These are phyloP conservation scores for Didymella glomerata DNA, from an alignment of 2,329 filamentous ascomycete genomes.

Conservation along the genomic window DNA sequence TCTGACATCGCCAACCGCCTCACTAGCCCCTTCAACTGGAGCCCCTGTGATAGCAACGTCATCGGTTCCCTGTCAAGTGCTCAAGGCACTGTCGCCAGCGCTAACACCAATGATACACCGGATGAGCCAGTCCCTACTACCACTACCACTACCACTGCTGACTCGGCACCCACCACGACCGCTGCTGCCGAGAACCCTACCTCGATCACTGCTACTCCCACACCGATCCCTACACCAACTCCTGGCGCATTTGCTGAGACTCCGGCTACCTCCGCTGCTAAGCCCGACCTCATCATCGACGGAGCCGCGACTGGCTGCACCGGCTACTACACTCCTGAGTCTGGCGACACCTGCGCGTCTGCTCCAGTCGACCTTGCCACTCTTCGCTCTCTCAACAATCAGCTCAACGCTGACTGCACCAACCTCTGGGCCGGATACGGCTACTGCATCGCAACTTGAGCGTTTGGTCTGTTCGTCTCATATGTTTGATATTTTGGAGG, in stretches of 20 bases:
- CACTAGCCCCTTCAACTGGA: slow-evolving; percentile 38
- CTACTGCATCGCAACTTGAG: slow-evolving; percentile 43
- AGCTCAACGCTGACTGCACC: slow-evolving; percentile 42
- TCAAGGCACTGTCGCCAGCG: slow-evolving; percentile 7
- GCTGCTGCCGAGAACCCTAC: not conserved
- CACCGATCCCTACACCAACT: not conserved
- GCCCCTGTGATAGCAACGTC: slow-evolving; percentile 27
- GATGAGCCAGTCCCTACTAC: slow-evolving; percentile 11
- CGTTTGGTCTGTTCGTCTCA: not conserved
- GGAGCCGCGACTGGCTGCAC: slow-evolving; percentile 38
- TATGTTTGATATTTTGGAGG: slow-evolving; percentile 8
- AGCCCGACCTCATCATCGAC: slow-evolving; percentile 18
- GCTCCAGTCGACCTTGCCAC: slow-evolving; percentile 40
- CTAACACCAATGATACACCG: not conserved
- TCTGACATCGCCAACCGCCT: slow-evolving; percentile 62
- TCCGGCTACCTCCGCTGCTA: not conserved
- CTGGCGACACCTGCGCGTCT: slow-evolving; percentile 45
- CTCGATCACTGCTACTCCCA: not conserved
- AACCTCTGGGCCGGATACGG: slow-evolving; percentile 51
- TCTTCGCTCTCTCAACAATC: slow-evolving; percentile 43
- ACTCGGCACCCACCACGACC: not conserved
- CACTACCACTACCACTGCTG: slow-evolving; percentile 5
- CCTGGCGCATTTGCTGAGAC: slow-evolving; percentile 9
- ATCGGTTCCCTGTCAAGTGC: slow-evolving; percentile 12
- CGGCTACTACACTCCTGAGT: slow-evolving; percentile 42